Evolutionary conservation across 805 yeast species (phyloP), one percentile per base, ranked within the genome.

Genomic region (Nakazawaea holstii): DNA sequence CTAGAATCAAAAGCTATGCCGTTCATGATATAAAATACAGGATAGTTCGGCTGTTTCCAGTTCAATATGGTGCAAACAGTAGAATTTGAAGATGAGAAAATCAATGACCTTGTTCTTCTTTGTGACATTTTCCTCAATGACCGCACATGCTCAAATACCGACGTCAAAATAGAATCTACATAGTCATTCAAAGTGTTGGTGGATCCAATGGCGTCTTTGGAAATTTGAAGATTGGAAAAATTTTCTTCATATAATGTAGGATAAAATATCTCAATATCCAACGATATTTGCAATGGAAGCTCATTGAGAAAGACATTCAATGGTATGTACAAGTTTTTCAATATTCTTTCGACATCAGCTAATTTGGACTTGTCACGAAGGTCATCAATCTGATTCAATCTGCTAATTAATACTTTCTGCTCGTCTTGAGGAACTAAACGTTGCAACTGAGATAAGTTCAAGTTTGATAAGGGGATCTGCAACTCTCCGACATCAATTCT

Each of bases 21-120:
- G 55, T 80, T 82, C 76, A 91, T 79, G 48, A 83, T 79, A 66
- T 87, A 86, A 54, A 94, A 82, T 0, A 94, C 98, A 0, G 99
- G 97, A 66, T 85, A 94, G 62, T 92, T 92, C 11, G 99, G 98
- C 66, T 94, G 99, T 65, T 94, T 94, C 99, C 99, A 94, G 66
- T 94, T 94, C 56, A 94, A 68, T 40, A 89, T 86, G 9, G 96
- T 88, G 66, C 98, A 94, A n/a, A 90, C 88, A 40, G 82, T 79
- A 31, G 96, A 86, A 64, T 90, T 89, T 48, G 86, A 79, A 1
- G 97, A 88, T 10, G 95, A 80, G 64, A 94, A 87, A 8, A 92
- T 82, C 38, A 94, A 68, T 1, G 95, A 81, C 50, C 96, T 71
- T 17, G 77, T 63, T 24, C 63, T 40, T 29, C 48, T 45, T 40